phyloP scores from a whole-genome alignment of 176 grass and related monocot genomes.

The Poa annua region DNA sequence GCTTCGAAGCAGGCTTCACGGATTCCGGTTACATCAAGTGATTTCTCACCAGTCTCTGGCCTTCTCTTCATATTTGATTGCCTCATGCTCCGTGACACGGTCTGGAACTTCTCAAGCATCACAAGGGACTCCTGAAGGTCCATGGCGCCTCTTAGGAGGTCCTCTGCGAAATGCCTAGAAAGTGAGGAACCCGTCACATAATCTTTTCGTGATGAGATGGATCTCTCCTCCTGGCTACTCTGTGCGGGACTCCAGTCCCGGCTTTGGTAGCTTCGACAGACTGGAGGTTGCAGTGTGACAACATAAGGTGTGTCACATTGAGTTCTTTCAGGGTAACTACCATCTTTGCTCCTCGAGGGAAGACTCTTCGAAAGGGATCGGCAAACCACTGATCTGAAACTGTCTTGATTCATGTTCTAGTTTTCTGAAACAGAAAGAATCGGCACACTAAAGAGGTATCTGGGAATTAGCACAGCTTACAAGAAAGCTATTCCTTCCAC shows the following conservation, averaged over 20 bases:
- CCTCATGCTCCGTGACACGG: constrained; percentile 38
- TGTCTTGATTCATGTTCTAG: constrained; percentile 79
- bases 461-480: constrained; percentile 17
- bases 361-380: constrained; percentile 78
- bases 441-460: constrained; percentile 21
- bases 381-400: constrained; percentile 80
- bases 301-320: constrained; percentile 28
- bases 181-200: constrained; percentile 49
- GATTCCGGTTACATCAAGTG: constrained; percentile 26
- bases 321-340: constrained; percentile 35
- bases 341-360: constrained; percentile 51
- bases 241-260: constrained; percentile 26
- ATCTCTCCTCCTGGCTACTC: constrained; percentile 50
- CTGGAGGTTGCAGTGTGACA: constrained; percentile 53
- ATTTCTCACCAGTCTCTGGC: constrained; percentile 35
- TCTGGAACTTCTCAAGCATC: constrained; percentile 78
- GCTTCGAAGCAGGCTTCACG: constrained; percentile 37
- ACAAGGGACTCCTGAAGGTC: constrained; percentile 78
- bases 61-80: constrained; percentile 52
- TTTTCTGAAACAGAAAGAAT: constrained; percentile 36
- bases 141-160: constrained; percentile 72
- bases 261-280: constrained; percentile 42
- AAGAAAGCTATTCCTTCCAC: not conserved
- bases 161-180: constrained; percentile 66
- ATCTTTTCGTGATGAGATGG: constrained; percentile 47